phyloP scores from a whole-genome alignment of 2,329 filamentous ascomycete species.

The Rutstroemia sp. region DNA sequence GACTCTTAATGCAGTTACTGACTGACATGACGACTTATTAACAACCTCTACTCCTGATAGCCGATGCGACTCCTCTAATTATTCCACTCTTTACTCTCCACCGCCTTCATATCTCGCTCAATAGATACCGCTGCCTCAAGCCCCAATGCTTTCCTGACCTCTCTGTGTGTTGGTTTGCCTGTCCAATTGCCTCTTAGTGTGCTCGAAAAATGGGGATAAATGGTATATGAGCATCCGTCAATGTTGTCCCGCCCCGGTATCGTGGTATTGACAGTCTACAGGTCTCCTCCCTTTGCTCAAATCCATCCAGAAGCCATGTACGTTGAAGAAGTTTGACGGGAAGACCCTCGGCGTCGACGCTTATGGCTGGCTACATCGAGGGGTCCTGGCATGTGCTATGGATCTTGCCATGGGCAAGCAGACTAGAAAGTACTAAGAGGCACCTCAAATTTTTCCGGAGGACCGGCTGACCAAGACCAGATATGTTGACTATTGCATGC shows the following conservation, averaged over 20 bases:
- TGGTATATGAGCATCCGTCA: slow-evolving; percentile 4
- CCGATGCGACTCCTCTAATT: background rate
- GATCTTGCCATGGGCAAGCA: slow-evolving; percentile 85
- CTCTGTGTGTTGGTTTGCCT: slow-evolving; percentile 16
- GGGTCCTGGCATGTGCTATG: slow-evolving; percentile 80
- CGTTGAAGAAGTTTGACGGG: slow-evolving; percentile 79
- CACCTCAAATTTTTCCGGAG: background rate
- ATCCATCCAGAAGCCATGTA: slow-evolving; percentile 85
- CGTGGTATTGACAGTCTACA: slow-evolving; percentile 30
- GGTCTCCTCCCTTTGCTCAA: slow-evolving; percentile 88
- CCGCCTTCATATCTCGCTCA: too few relatives aligned
- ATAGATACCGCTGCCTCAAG: background rate
- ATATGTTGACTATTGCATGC: slow-evolving; percentile 84
- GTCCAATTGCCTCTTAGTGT: slow-evolving; percentile 12
- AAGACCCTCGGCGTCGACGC: slow-evolving; percentile 92
- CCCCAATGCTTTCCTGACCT: slow-evolving; percentile 10
- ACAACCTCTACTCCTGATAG: too few relatives aligned
- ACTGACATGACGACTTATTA: too few relatives aligned
- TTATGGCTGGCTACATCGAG: slow-evolving; percentile 97
- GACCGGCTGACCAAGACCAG: slow-evolving; percentile 35
- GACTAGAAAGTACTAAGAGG: slow-evolving; percentile 63
- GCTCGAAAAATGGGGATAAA: slow-evolving; percentile 20
- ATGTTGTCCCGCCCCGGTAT: slow-evolving; percentile 11
- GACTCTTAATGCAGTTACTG: too few relatives aligned
- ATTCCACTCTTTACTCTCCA: background rate